These are phyloP conservation scores for Thozetella sp. DNA, from an alignment of 495 filamentous ascomycete species.

Conservation along the genomic window DNA sequence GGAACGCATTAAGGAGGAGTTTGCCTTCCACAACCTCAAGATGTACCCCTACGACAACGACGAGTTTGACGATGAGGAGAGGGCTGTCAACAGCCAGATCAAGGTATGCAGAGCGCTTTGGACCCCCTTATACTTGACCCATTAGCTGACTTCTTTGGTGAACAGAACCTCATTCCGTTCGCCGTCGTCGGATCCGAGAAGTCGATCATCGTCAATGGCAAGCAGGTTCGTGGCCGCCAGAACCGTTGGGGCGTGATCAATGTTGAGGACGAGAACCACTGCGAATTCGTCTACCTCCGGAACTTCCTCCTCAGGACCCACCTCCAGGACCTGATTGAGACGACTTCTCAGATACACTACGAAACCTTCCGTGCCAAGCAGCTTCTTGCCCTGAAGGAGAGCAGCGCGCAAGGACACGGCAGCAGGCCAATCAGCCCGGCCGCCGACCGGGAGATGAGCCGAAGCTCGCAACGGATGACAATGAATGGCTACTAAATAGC, in stretches of 20 bases:
- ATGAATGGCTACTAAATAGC: slow-evolving; percentile 90
- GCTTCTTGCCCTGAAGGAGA: slow-evolving; percentile 95
- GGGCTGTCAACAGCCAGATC: slow-evolving; percentile 89
- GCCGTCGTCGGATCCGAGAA: slow-evolving; percentile 98
- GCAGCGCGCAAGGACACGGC: slow-evolving; percentile 82
- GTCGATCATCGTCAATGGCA: slow-evolving; percentile 94
- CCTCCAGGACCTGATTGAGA: slow-evolving; percentile 97
- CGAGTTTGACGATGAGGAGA: slow-evolving; percentile 96
- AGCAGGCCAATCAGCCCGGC: slow-evolving; percentile 94
- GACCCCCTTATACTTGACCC: background rate
- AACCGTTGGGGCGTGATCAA: slow-evolving; percentile 99
- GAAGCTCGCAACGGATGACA: slow-evolving; percentile 92
- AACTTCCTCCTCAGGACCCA: slow-evolving; percentile 98
- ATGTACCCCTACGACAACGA: slow-evolving; percentile 99
- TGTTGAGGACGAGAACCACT: slow-evolving; percentile 98
- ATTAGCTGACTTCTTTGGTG: slow-evolving; percentile 21
- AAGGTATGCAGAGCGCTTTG: slow-evolving; percentile 72
- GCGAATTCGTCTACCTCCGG: slow-evolving; percentile 97
- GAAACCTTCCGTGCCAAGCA: slow-evolving; percentile 99
- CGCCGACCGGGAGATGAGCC: slow-evolving; percentile 93
- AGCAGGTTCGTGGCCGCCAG: slow-evolving; percentile 96
- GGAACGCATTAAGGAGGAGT: slow-evolving; percentile 99
- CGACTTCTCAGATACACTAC: slow-evolving; percentile 99
- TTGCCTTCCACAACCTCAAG: slow-evolving; percentile 98
- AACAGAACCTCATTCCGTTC: slow-evolving; percentile 90